Percentiles rank a stretch among this genome's conserved stretches.
Conservation (phyloP, 176 grass and related monocot species). For the Olyra latifolia region DNA sequence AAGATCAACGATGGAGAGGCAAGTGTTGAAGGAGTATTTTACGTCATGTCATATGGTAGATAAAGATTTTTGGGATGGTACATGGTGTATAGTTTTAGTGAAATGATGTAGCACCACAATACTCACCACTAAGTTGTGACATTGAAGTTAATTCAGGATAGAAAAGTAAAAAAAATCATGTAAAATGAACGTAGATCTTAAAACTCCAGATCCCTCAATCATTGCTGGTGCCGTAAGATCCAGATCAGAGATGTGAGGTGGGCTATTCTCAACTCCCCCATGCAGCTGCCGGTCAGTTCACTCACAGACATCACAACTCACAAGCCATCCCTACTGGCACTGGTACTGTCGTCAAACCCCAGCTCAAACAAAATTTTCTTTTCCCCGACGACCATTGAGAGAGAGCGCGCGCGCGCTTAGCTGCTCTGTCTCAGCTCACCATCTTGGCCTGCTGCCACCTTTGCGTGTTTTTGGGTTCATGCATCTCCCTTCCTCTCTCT, state of each 20-base stretch:
- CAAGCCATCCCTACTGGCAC: constrained; percentile 23
- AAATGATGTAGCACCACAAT: too few species aligned
- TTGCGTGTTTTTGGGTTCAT: constrained; percentile 46
- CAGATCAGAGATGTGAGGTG: constrained; percentile 25
- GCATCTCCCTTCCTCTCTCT: constrained; percentile 18
- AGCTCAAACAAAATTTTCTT: background rate
- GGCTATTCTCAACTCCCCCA: background rate
- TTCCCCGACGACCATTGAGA: too few species aligned
- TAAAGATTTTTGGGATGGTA: too few species aligned
- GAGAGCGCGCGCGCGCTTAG: too few species aligned
- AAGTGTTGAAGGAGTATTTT: too few species aligned
- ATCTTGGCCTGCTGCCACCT: background rate
- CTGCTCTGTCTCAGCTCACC: background rate
- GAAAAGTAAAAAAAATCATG: background rate
- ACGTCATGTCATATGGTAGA: too few species aligned
- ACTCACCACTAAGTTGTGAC: too few species aligned
- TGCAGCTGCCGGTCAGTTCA: background rate
- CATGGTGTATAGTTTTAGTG: too few species aligned
- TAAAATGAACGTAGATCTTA: background rate
- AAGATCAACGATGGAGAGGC: too few species aligned
- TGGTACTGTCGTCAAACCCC: too few species aligned
- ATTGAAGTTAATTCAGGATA: background rate
- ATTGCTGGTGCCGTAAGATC: constrained; percentile 10
- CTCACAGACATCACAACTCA: background rate
- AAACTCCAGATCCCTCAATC: background rate